phyloP scores from a whole-genome alignment of 768 basidiomycete genomes.

The Postia placenta region DNA sequence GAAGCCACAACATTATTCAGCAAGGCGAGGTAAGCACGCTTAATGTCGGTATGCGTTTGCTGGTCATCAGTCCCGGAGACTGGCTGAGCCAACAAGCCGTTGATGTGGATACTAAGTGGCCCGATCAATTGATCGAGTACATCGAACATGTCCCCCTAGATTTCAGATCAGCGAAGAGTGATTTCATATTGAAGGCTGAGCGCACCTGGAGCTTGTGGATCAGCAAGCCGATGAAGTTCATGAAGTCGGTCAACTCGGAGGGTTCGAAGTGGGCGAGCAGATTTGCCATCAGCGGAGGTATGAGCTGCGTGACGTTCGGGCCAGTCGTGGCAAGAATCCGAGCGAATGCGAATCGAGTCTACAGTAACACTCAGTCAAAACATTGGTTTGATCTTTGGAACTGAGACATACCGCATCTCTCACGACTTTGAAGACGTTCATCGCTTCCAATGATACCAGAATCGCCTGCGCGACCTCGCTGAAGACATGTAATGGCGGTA shows the following conservation, averaged over 20 bases:
- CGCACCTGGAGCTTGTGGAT: constrained; percentile 86
- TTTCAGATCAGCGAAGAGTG: neutral
- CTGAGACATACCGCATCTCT: constrained; percentile 76
- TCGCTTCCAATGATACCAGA: constrained; percentile 77
- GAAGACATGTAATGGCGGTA: constrained; percentile 76
- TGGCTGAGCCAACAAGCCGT: constrained; percentile 72
- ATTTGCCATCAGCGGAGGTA: constrained; percentile 84
- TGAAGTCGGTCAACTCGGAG: constrained; percentile 88
- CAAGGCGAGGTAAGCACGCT: constrained; percentile 81
- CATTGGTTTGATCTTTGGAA: neutral
- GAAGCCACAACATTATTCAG: constrained; percentile 76
- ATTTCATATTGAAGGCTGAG: neutral
- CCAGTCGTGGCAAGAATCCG: constrained; percentile 89
- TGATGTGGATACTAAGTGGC: constrained; percentile 81
- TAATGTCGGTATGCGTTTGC: constrained; percentile 71
- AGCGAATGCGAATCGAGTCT: constrained; percentile 93
- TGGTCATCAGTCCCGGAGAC: constrained; percentile 84
- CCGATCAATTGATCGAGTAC: constrained; percentile 88
- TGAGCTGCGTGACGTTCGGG: constrained; percentile 76
- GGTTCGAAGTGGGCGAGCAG: constrained; percentile 91
- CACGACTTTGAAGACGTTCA: constrained; percentile 83
- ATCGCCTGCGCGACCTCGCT: constrained; percentile 82
- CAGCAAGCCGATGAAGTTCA: constrained; percentile 89
- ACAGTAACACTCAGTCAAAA: constrained; percentile 2
- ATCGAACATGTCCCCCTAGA: constrained; percentile 74